These are phyloP conservation scores for Hyphodiscus hymeniophilus DNA, from an alignment of 495 filamentous ascomycete genomes.

Conservation along the genomic window DNA sequence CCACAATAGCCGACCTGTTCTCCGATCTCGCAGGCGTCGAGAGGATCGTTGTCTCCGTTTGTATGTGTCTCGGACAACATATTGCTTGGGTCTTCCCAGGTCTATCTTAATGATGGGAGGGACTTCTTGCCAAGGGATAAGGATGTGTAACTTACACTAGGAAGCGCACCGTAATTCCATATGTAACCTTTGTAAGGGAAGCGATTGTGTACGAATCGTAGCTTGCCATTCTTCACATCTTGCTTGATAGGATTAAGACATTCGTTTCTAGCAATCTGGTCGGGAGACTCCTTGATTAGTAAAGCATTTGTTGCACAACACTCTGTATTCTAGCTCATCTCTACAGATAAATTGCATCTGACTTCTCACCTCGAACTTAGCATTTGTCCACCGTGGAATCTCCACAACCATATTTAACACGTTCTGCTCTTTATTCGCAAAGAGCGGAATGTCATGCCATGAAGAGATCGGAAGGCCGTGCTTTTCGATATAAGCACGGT, in stretches of 20 bases:
- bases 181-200: conserved; percentile 99
- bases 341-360: neutral
- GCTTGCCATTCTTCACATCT: conserved; percentile 83
- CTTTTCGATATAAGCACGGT: conserved; percentile 95
- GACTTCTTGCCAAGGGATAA: neutral
- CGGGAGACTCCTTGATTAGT: neutral
- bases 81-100: conserved; percentile 96
- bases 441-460: conserved; percentile 98
- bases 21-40: conserved; percentile 98
- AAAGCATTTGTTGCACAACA: conserved; percentile 1
- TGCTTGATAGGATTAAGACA: conserved; percentile 61
- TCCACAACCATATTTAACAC: conserved; percentile 99
- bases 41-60: conserved; percentile 98
- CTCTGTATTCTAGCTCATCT: neutral
- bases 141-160: conserved; percentile 58
- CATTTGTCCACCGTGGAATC: conserved; percentile 99
- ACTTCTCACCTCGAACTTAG: conserved; percentile 82
- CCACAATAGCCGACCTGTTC: conserved; percentile 91
- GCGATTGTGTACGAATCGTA: conserved; percentile 98
- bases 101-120: conserved; percentile 47
- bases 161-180: conserved; percentile 99
- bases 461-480: conserved; percentile 89
- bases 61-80: conserved; percentile 98
- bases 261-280: conserved; percentile 20
- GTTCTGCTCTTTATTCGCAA: conserved; percentile 86